These are phyloP conservation scores for Fusarium beomiforme DNA, from an alignment of 2,329 filamentous ascomycete genomes.

Conservation along the genomic window DNA sequence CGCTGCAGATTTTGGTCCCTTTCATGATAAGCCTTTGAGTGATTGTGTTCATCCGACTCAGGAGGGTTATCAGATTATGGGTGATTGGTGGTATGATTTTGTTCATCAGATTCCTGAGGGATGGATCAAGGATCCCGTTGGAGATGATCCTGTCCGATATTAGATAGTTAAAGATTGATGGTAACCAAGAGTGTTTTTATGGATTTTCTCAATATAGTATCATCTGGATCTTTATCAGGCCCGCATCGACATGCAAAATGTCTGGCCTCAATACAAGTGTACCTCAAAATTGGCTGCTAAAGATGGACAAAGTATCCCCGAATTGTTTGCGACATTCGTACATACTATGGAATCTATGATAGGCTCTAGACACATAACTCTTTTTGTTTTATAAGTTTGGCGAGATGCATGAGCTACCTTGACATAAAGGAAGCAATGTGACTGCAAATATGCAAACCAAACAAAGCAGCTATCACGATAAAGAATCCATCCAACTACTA, in stretches of 20 bases:
- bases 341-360: no score
- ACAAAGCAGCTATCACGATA: no score
- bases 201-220: accelerated
- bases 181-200: accelerated
- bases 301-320: no score
- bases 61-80: conserved; percentile 44
- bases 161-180: accelerated
- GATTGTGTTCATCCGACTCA: conserved; percentile 50
- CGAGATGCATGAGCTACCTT: no score
- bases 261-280: neutral
- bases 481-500: no score
- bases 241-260: no score
- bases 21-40: conserved; percentile 20
- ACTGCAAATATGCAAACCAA: no score
- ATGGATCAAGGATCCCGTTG: conserved; percentile 38
- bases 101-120: conserved; percentile 46
- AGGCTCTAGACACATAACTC: no score
- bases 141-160: neutral
- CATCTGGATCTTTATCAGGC: neutral
- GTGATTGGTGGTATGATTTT: conserved; percentile 50
- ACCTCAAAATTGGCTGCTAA: no score
- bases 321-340: no score
- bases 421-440: no score
- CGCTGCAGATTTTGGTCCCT: conserved; percentile 43
- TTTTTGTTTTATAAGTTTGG: no score